Conservation (phyloP, 345 rosid genomes). For the Lepidium sativum region DNA sequence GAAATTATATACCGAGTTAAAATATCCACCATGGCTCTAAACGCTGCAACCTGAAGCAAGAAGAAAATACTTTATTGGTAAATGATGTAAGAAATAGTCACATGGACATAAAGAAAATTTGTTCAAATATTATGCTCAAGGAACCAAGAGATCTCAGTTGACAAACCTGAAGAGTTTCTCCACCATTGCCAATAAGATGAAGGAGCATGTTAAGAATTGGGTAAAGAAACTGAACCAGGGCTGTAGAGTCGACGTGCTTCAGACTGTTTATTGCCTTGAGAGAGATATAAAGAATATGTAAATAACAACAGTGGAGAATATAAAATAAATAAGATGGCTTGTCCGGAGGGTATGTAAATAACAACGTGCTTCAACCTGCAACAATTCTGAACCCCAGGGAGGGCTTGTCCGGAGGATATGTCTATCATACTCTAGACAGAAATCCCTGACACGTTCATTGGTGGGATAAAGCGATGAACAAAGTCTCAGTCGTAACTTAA, state of each 20-base stretch:
- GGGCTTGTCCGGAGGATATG: conserved; percentile 92
- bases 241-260: conserved; percentile 95
- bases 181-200: conserved; percentile 98
- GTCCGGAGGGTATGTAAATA: no score
- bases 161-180: conserved; percentile 97
- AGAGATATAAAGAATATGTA: conserved; percentile 22
- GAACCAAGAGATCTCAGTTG: background rate
- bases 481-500: conserved; percentile 77
- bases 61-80: conserved; percentile 17
- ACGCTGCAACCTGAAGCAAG: conserved; percentile 90
- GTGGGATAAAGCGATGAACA: conserved; percentile 89
- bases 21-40: conserved; percentile 98
- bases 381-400: conserved; percentile 99
- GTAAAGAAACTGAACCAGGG: conserved; percentile 97
- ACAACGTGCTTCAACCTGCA: no score
- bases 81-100: conserved; percentile 9
- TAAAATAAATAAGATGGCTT: conserved; percentile 1
- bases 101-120: background rate
- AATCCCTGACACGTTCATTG: conserved; percentile 94
- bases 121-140: background rate
- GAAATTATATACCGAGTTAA: conserved; percentile 62
- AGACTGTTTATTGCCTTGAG: conserved; percentile 90
- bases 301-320: background rate
- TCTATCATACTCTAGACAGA: conserved; percentile 95
- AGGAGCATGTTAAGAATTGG: conserved; percentile 95